Percentiles rank a stretch among this genome's conserved stretches.
phyloP scores from a whole-genome alignment of 2,329 filamentous ascomycete species.

The Tothia fuscella region DNA sequence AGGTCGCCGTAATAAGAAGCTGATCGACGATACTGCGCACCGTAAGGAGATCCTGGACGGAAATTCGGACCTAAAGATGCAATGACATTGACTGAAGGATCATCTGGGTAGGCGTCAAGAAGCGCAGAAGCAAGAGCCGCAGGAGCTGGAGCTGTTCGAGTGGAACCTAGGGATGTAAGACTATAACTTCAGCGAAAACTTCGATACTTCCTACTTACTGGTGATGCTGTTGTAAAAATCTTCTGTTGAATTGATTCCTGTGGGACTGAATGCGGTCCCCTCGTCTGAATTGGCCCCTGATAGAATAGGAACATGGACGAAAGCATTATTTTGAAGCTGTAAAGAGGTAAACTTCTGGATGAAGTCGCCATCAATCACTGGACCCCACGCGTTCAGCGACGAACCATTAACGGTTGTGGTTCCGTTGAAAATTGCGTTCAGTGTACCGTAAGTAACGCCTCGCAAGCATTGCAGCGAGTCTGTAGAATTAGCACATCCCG shows the following conservation, averaged over 20 bases:
- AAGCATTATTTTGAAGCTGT: conserved; percentile 45
- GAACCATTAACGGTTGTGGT: conserved; percentile 18
- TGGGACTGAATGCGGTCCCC: conserved; percentile 44
- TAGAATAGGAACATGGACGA: conserved; percentile 53
- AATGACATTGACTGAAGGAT: conserved; percentile 4
- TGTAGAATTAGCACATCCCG: conserved; percentile 41
- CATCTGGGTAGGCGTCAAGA: conserved; percentile 9
- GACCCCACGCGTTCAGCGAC: conserved; percentile 16
- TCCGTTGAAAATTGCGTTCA: conserved; percentile 43
- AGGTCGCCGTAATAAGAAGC: conserved; percentile 42
- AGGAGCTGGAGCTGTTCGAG: conserved; percentile 10
- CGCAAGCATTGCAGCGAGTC: conserved; percentile 41
- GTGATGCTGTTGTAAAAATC: conserved; percentile 37
- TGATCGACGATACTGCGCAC: conserved; percentile 39
- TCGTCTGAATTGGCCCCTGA: conserved; percentile 55
- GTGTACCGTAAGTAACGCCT: conserved; percentile 42
- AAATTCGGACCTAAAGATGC: background rate
- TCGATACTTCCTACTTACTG: conserved; percentile 5
- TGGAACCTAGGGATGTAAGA: no score
- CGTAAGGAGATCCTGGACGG: conserved; percentile 12
- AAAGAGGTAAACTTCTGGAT: conserved; percentile 39
- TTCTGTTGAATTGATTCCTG: conserved; percentile 42
- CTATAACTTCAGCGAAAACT: background rate
- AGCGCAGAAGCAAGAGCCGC: conserved; percentile 4
- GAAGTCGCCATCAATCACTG: conserved; percentile 45